Percentiles rank a stretch among this genome's conserved stretches.
These are phyloP conservation scores for Camelina laxa DNA, from an alignment of 345 rosid species.

Conservation along the genomic window DNA sequence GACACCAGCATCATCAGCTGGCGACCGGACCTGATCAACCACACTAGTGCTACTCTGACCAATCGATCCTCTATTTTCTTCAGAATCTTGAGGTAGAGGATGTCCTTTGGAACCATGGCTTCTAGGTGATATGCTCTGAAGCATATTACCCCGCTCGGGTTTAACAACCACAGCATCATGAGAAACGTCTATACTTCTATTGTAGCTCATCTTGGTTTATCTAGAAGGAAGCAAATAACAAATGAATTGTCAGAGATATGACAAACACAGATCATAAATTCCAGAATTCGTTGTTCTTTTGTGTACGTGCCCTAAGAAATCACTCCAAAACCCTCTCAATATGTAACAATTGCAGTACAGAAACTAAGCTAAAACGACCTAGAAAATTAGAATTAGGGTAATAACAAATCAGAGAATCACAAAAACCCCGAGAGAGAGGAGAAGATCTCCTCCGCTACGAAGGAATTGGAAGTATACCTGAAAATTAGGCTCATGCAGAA, in stretches of 20 bases:
- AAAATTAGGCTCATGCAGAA: slow-evolving; percentile 22
- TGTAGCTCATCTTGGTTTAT: slow-evolving; percentile 46
- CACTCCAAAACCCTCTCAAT: not conserved
- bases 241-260: slow-evolving; percentile 26
- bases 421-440: slow-evolving; percentile 2
- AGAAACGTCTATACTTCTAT: slow-evolving; percentile 42
- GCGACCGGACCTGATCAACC: slow-evolving; percentile 74
- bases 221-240: slow-evolving; percentile 5
- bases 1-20: slow-evolving; percentile 68
- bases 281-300: not conserved
- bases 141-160: slow-evolving; percentile 49
- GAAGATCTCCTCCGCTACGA: slow-evolving; percentile 2
- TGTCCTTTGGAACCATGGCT: slow-evolving; percentile 37
- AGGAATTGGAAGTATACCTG: slow-evolving; percentile 26
- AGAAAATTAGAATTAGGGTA: slow-evolving; percentile 19
- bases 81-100: slow-evolving; percentile 52
- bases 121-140: slow-evolving; percentile 31
- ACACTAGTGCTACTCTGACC: slow-evolving; percentile 62
- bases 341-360: not conserved
- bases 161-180: slow-evolving; percentile 51
- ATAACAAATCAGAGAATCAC: slow-evolving; percentile 27
- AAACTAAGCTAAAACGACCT: slow-evolving; percentile 6
- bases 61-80: slow-evolving; percentile 60
- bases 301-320: not conserved
- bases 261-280: slow-evolving; percentile 12